Evolutionary conservation across 129 eudicot genomes (phyloP).

Genomic region (Glebionis coronaria): DNA sequence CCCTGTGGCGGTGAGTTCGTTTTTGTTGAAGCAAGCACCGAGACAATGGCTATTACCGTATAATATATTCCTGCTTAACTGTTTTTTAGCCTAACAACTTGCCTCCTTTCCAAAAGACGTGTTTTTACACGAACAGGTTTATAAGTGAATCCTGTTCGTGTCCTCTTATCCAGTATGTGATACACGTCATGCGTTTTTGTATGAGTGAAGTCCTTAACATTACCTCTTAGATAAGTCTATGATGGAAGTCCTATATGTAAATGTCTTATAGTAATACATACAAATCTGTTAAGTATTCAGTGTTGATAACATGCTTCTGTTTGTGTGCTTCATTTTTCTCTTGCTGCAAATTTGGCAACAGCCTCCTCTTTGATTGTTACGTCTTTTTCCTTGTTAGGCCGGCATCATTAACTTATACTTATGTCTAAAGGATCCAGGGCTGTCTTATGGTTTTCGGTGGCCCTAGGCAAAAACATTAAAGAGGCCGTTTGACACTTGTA

Average conservation of each 20-base stretch:
- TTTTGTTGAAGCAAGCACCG: slow-evolving; percentile 19
- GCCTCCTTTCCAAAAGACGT: neutral
- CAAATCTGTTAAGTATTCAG: slow-evolving; percentile 3
- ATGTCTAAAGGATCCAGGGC: no score
- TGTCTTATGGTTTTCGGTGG: no score
- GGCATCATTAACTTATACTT: neutral
- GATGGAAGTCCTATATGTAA: slow-evolving; percentile 24
- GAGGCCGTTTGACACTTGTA: no score
- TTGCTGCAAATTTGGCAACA: neutral
- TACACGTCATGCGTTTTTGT: slow-evolving; percentile 8
- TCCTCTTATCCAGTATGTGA: slow-evolving; percentile 13
- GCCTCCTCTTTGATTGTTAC: neutral
- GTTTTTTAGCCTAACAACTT: slow-evolving; percentile 23
- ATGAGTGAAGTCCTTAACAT: slow-evolving; percentile 17
- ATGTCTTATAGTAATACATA: slow-evolving; percentile 10
- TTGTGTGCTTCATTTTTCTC: slow-evolving; percentile 2
- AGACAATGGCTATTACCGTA: slow-evolving; percentile 8
- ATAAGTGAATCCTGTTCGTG: slow-evolving; percentile 10
- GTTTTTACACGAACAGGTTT: slow-evolving; percentile 18
- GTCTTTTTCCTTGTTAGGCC: neutral
- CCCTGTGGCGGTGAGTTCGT: neutral
- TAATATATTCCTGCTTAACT: slow-evolving; percentile 6
- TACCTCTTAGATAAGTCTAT: slow-evolving; percentile 10
- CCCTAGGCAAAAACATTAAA: no score
- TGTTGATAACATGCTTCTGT: slow-evolving; percentile 5